These are phyloP conservation scores for Leccinum arenicola DNA, from an alignment of 768 basidiomycete genomes.

Conservation along the genomic window DNA sequence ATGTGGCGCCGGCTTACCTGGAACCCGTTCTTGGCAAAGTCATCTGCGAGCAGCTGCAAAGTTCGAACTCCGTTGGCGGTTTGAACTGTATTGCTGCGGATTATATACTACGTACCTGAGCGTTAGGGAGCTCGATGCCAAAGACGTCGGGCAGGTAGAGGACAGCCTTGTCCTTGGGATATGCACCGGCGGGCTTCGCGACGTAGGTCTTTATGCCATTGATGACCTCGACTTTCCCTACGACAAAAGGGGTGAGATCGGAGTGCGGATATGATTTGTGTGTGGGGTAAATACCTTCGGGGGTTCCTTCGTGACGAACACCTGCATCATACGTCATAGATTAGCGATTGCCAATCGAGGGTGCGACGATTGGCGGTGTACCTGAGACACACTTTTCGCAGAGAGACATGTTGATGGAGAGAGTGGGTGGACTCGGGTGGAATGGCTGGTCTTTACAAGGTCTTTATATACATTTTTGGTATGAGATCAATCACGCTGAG, in stretches of 20 bases:
- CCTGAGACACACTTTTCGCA: constrained; percentile 58
- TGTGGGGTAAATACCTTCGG: constrained; percentile 37
- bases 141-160: constrained; percentile 55
- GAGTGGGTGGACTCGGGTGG: background rate
- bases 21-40: constrained; percentile 4
- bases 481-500: background rate
- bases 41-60: constrained; percentile 35
- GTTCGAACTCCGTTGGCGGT: background rate
- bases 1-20: background rate
- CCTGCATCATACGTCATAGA: constrained; percentile 27
- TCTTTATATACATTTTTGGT: background rate
- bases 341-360: background rate
- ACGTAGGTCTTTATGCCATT: constrained; percentile 51
- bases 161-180: constrained; percentile 53
- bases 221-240: constrained; percentile 34
- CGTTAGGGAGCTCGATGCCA: constrained; percentile 36
- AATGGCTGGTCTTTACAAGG: background rate
- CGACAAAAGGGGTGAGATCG: background rate
- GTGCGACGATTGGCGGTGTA: constrained; percentile 14
- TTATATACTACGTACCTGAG: constrained; percentile 2
- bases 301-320: constrained; percentile 48
- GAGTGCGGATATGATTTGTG: background rate
- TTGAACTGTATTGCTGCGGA: background rate
- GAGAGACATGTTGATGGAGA: constrained; percentile 41
- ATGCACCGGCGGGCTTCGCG: constrained; percentile 48